A percentile compares a stretch with the other conserved stretches of the same genome.
Evolutionary conservation across 2,329 filamentous ascomycete genomes (phyloP).

Genomic region (Fonsecaea erecta): DNA sequence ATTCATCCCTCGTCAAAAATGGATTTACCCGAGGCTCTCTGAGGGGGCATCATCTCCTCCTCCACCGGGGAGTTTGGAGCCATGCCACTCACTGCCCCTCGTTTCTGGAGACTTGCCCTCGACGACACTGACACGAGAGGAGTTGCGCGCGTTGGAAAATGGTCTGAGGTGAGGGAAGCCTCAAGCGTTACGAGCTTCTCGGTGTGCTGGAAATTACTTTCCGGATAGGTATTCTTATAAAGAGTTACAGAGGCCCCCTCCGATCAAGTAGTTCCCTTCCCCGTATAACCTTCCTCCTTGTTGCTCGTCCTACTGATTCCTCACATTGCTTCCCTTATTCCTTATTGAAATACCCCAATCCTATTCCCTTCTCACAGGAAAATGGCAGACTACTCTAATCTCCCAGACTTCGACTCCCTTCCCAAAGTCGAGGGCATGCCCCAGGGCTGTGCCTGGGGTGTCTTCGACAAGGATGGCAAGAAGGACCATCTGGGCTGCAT

Average conservation of each 20-base stretch:
- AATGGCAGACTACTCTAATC: constrained; percentile 36
- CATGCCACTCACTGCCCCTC: neutral
- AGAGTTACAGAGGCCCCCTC: neutral
- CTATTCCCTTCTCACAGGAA: neutral
- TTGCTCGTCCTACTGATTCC: neutral
- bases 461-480: constrained; percentile 58
- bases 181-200: neutral
- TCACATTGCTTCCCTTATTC: neutral
- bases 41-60: neutral
- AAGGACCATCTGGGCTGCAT: constrained; percentile 64
- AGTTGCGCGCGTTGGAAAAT: neutral
- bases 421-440: constrained; percentile 54
- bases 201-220: neutral
- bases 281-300: neutral
- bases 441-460: constrained; percentile 58
- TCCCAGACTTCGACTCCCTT: constrained; percentile 52
- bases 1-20: too few relatives aligned
- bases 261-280: neutral
- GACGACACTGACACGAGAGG: neutral
- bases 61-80: neutral
- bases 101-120: neutral
- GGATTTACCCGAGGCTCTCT: constrained; percentile 11
- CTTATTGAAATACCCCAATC: too few relatives aligned
- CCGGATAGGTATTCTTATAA: neutral
- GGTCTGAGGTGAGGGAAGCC: neutral